Percentiles rank a stretch among this genome's conserved stretches.
Conservation (phyloP, 306 rosid genomes). For the Ceratonia siliqua region DNA sequence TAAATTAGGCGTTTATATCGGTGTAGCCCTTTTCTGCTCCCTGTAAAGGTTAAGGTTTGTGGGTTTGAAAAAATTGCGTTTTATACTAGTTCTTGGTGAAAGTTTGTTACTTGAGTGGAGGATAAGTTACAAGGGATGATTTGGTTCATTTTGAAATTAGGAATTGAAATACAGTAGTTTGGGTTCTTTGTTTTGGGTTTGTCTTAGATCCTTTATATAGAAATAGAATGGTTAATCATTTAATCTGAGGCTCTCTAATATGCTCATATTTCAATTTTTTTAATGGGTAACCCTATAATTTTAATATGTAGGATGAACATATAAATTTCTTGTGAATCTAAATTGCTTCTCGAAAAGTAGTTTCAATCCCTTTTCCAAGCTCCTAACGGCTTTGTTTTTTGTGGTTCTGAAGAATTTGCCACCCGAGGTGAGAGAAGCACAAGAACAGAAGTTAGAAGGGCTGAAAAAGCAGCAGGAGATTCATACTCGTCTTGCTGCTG, state of each 20-base stretch:
- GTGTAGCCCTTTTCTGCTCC: background rate
- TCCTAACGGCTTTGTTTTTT: background rate
- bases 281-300: background rate
- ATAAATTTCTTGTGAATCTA: background rate
- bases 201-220: background rate
- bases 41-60: background rate
- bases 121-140: background rate
- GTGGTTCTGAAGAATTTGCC: constrained; percentile 58
- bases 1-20: background rate
- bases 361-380: background rate
- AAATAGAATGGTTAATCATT: background rate
- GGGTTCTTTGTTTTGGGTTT: background rate
- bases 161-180: background rate
- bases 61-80: background rate
- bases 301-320: background rate
- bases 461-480: constrained; percentile 92
- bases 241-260: background rate
- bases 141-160: background rate
- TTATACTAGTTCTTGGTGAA: background rate
- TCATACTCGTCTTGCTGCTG: constrained; percentile 81
- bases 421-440: constrained; percentile 70
- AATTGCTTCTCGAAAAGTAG: background rate
- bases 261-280: background rate
- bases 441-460: constrained; percentile 73
- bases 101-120: background rate